Conservation (phyloP, 2,329 filamentous ascomycete species). For the Teratosphaeria destructans region DNA sequence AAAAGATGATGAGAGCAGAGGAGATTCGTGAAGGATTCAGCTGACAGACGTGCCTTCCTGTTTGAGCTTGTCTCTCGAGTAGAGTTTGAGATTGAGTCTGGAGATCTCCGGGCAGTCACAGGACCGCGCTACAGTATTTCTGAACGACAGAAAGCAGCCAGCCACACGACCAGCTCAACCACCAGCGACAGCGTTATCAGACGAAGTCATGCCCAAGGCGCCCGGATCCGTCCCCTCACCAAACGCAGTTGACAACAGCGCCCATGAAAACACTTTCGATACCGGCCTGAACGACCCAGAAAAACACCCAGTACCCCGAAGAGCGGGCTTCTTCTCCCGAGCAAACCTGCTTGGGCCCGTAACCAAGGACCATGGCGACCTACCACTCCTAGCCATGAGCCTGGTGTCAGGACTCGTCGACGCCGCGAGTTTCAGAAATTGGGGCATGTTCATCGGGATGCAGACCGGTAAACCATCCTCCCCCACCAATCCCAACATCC, state of each 20-base stretch:
- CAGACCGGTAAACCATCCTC: conserved; percentile 36
- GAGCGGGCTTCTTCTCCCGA: conserved; percentile 16
- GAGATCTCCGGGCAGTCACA: background rate
- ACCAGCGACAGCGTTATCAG: background rate
- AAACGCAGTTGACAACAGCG: conserved; percentile 2
- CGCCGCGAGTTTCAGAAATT: conserved; percentile 38
- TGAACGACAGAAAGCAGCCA: background rate
- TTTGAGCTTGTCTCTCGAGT: background rate
- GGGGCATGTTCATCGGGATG: conserved; percentile 42
- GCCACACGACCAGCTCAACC: background rate
- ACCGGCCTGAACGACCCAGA: conserved; percentile 5
- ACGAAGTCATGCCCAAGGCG: conserved; percentile 2
- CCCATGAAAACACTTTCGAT: conserved; percentile 2
- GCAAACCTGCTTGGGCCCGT: conserved; percentile 20
- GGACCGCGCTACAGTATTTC: background rate
- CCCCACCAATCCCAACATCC: background rate
- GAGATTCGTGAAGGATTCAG: background rate
- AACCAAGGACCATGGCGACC: conserved; percentile 21
- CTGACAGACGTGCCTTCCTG: background rate
- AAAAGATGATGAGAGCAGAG: background rate
- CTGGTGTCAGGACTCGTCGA: conserved; percentile 40
- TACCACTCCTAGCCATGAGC: conserved; percentile 31
- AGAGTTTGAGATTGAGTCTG: background rate
- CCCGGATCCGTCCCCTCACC: conserved; percentile 3
- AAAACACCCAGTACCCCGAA: conserved; percentile 5